A percentile compares a stretch with the other conserved stretches of the same genome.
These are phyloP conservation scores for Mortierella sp. DNA, from an alignment of 371 early-diverging fungal genomes.

Conservation along the genomic window DNA sequence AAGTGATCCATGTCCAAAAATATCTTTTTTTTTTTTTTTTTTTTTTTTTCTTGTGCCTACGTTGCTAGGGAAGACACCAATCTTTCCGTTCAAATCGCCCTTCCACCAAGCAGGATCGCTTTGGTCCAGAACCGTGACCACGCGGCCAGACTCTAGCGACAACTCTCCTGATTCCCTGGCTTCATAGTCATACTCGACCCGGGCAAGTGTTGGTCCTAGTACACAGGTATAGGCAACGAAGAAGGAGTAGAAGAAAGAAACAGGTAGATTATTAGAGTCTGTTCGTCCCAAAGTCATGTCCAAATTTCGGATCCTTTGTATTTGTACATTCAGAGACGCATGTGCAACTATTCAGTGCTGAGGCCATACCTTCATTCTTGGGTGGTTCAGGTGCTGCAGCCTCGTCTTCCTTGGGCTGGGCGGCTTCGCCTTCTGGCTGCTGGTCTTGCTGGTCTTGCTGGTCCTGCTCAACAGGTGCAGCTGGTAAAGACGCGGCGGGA, in stretches of 20 bases:
- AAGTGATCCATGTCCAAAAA: too few species aligned
- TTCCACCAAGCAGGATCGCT: constrained; percentile 76
- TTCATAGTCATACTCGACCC: constrained; percentile 75
- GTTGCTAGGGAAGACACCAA: constrained; percentile 76
- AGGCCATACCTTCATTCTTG: constrained; percentile 37
- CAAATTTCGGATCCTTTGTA: too few species aligned
- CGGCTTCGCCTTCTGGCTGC: neutral
- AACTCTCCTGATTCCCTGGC: constrained; percentile 76
- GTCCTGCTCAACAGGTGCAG: too few species aligned
- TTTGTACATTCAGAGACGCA: too few species aligned
- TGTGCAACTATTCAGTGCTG: too few species aligned
- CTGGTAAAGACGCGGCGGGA: neutral
- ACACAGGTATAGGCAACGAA: constrained; percentile 9
- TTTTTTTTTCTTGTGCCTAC: constrained; percentile 53
- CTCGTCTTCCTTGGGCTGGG: constrained; percentile 13
- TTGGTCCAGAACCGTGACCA: constrained; percentile 71
- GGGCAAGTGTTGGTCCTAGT: constrained; percentile 60
- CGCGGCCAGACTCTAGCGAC: constrained; percentile 70
- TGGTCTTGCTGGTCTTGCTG: too few species aligned
- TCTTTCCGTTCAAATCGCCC: constrained; percentile 75
- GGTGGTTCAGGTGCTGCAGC: constrained; percentile 21
- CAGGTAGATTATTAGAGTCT: too few species aligned
- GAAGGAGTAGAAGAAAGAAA: neutral
- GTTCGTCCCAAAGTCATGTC: too few species aligned
- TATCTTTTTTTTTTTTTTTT: too few species aligned